Evolutionary conservation across 164 flowering plant species (phyloP).

Genomic region (Piper betle): DNA sequence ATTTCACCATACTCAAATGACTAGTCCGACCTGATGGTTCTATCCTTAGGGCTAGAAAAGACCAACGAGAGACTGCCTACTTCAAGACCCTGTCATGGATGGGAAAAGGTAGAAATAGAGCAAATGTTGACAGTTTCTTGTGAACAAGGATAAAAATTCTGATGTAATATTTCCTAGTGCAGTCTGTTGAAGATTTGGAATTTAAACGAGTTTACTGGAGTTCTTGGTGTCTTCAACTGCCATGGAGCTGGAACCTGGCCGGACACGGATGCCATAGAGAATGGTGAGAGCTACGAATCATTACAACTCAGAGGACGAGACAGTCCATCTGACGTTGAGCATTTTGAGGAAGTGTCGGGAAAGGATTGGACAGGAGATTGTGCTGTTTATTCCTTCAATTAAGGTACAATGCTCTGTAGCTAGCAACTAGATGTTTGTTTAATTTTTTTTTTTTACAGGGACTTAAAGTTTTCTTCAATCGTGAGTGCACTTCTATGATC

Average conservation of each 20-base stretch:
- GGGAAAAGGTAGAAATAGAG: conserved; percentile 32
- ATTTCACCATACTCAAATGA: conserved; percentile 44
- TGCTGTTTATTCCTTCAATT: conserved; percentile 38
- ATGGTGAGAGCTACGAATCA: conserved; percentile 5
- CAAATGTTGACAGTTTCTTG: neutral
- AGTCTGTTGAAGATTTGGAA: conserved; percentile 72
- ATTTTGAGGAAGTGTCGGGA: conserved; percentile 37
- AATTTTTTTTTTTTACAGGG: neutral
- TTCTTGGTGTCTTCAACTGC: conserved; percentile 57
- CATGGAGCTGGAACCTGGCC: conserved; percentile 70
- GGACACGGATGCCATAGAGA: conserved; percentile 19
- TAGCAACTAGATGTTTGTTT: neutral
- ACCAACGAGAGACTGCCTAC: conserved; percentile 56
- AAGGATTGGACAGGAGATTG: conserved; percentile 37
- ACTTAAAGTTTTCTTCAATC: neutral
- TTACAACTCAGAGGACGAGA: conserved; percentile 20
- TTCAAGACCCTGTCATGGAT: conserved; percentile 54
- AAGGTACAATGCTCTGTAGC: conserved; percentile 16
- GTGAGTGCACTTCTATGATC: no score
- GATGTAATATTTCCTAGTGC: neutral
- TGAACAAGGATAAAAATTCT: neutral
- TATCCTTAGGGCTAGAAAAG: conserved; percentile 57
- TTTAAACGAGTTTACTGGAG: conserved; percentile 46
- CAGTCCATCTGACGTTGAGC: conserved; percentile 47
- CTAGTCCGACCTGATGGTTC: conserved; percentile 78